phyloP scores from a whole-genome alignment of 108 stramenopile genomes.

The Pseudonitzschia delicatissima region DNA sequence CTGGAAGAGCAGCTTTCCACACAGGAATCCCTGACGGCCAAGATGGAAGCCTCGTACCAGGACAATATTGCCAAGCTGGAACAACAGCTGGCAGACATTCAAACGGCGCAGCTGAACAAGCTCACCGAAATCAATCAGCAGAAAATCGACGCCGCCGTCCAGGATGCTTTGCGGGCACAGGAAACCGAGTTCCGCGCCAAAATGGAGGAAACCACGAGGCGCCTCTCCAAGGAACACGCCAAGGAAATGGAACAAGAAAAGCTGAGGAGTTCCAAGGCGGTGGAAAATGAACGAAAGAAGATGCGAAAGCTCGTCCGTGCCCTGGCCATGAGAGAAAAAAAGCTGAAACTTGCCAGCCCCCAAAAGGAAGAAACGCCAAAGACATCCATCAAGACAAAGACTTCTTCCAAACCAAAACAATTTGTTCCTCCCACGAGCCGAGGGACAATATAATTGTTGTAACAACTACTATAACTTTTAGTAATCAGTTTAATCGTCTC shows the following conservation, averaged over 20 bases:
- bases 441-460: background rate
- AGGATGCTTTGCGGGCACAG: conserved; percentile 25
- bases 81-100: conserved; percentile 5
- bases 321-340: conserved; percentile 42
- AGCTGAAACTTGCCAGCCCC: conserved; percentile 3
- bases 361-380: background rate
- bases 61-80: conserved; percentile 24
- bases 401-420: background rate
- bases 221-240: conserved; percentile 7
- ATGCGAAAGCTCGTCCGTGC: conserved; percentile 49
- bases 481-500: no score
- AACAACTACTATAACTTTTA: background rate
- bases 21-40: conserved; percentile 17
- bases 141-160: conserved; percentile 20
- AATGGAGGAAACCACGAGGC: conserved; percentile 19
- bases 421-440: background rate
- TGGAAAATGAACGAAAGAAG: conserved; percentile 38
- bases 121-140: conserved; percentile 10
- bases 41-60: conserved; percentile 21
- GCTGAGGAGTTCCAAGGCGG: conserved; percentile 16
- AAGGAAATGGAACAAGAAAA: conserved; percentile 25
- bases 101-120: conserved; percentile 9
- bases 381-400: background rate
- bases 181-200: conserved; percentile 14
- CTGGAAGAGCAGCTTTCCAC: conserved; percentile 14